A percentile compares a stretch with the other conserved stretches of the same genome.
Conservation (phyloP, 306 rosid genomes). For the Prosopis cineraria region DNA sequence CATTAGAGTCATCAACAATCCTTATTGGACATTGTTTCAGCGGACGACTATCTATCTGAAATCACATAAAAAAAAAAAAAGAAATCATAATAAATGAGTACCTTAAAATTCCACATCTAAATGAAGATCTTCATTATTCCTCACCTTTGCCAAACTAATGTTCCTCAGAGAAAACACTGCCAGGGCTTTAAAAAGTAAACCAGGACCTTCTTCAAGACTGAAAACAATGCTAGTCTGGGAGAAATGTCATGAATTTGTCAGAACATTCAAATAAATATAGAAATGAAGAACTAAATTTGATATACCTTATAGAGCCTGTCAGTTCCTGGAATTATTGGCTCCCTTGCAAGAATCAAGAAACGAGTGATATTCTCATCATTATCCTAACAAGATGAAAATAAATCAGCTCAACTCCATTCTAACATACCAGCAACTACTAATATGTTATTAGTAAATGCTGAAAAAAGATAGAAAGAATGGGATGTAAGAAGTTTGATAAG, state of each 20-base stretch:
- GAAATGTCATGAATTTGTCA: constrained; percentile 32
- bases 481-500: background rate
- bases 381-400: constrained; percentile 55
- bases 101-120: constrained; percentile 8
- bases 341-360: constrained; percentile 84
- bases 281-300: background rate
- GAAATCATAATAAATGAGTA: background rate
- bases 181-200: constrained; percentile 84
- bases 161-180: constrained; percentile 80
- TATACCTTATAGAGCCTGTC: constrained; percentile 66
- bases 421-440: constrained; percentile 12
- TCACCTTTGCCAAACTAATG: constrained; percentile 75
- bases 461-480: background rate
- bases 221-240: constrained; percentile 86
- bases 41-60: constrained; percentile 91
- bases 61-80: constrained; percentile 31
- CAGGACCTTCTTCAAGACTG: constrained; percentile 86
- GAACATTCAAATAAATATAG: background rate
- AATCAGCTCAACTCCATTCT: constrained; percentile 34
- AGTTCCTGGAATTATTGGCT: constrained; percentile 75
- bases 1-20: constrained; percentile 76
- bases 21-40: constrained; percentile 67
- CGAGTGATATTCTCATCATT: constrained; percentile 73
- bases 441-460: background rate
- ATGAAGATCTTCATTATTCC: constrained; percentile 12